Evolutionary conservation across 2,329 filamentous ascomycete genomes (phyloP).

Genomic region (Diaporthe velutina): DNA sequence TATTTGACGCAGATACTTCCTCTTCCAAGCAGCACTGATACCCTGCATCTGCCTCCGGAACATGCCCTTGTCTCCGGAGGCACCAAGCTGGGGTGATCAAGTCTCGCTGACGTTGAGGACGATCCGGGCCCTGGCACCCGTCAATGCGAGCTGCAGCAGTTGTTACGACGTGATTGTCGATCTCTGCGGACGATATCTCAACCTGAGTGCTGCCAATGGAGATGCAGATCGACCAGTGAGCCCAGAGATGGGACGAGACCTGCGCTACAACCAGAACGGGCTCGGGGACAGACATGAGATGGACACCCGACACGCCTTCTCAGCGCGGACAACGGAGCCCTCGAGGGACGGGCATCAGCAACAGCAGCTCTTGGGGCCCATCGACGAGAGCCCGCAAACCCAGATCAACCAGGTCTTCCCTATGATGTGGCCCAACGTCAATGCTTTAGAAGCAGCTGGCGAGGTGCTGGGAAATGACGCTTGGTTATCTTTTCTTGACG

Average conservation of each 20-base stretch:
- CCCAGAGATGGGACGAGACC: not conserved
- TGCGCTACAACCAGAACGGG: not conserved
- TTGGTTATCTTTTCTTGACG: conserved; percentile 52
- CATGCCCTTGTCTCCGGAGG: conserved; percentile 51
- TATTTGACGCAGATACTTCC: conserved; percentile 51
- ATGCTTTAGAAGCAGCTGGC: conserved; percentile 52
- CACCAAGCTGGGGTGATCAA: conserved; percentile 55
- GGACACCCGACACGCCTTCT: not conserved
- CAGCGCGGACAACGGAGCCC: not conserved
- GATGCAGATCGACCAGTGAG: not conserved
- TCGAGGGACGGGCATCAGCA: not conserved
- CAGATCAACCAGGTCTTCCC: conserved; percentile 57
- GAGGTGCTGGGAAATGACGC: conserved; percentile 52
- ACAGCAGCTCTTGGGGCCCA: conserved; percentile 39
- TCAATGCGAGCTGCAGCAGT: conserved; percentile 55
- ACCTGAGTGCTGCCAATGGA: conserved; percentile 19
- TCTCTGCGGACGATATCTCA: conserved; percentile 54
- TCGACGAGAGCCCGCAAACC: conserved; percentile 55
- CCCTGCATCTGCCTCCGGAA: conserved; percentile 61
- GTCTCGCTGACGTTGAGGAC: conserved; percentile 53
- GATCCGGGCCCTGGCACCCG: conserved; percentile 50
- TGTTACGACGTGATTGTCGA: conserved; percentile 56
- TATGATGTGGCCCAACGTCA: conserved; percentile 61
- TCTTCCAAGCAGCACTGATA: conserved; percentile 64
- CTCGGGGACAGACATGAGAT: not conserved